Percentiles rank a stretch among this genome's conserved stretches.
These are phyloP conservation scores for Microbotryomycetes sp. DNA, from an alignment of 1,284 basidiomycete genomes.

Conservation along the genomic window DNA sequence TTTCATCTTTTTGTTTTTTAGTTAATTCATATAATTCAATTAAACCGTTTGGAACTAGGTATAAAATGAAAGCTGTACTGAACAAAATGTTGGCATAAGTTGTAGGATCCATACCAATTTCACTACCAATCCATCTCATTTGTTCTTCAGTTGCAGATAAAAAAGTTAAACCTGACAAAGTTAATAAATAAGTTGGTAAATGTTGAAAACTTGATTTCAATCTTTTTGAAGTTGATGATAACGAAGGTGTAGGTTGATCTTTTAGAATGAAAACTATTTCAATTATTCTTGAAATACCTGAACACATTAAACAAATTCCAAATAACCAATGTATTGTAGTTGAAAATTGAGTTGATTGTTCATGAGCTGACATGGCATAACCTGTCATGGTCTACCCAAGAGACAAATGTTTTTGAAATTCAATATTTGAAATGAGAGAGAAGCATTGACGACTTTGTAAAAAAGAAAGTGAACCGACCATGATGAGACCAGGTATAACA, in stretches of 20 bases:
- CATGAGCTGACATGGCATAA: conserved; percentile 90
- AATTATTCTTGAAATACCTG: conserved; percentile 71
- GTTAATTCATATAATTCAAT: conserved; percentile 51
- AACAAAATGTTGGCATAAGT: conserved; percentile 62
- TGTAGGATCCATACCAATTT: conserved; percentile 25
- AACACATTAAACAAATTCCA: conserved; percentile 64
- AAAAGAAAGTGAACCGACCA: conserved; percentile 15
- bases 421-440: no score
- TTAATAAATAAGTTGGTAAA: conserved; percentile 69
- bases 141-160: conserved; percentile 91
- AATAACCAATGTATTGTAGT: conserved; percentile 52
- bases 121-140: conserved; percentile 55
- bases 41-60: conserved; percentile 59
- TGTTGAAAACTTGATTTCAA: conserved; percentile 64
- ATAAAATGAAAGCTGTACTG: conserved; percentile 52
- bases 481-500: conserved; percentile 71
- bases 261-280: conserved; percentile 72
- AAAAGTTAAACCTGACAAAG: conserved; percentile 68
- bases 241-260: conserved; percentile 41
- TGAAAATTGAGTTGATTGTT: conserved; percentile 74
- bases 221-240: conserved; percentile 22
- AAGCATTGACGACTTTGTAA: conserved; percentile 23
- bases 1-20: neutral
- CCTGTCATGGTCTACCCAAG: conserved; percentile 61
- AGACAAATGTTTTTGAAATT: no score